A percentile compares a stretch with the other conserved stretches of the same genome.
These are phyloP conservation scores for Xylaria bambusicola DNA, from an alignment of 495 filamentous ascomycete species.

Conservation along the genomic window DNA sequence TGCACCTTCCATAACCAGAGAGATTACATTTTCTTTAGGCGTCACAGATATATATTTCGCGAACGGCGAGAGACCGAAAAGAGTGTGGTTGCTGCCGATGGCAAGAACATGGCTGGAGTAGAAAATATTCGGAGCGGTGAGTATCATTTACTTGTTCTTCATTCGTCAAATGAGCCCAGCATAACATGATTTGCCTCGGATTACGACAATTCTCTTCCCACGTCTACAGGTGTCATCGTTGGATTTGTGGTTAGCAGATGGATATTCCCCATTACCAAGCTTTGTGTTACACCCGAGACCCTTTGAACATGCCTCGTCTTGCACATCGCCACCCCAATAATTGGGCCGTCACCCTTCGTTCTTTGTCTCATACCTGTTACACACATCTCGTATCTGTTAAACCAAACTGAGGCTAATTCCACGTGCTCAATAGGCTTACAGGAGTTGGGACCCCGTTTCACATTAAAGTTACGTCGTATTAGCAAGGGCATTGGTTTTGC, in stretches of 20 bases:
- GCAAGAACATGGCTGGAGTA: constrained; percentile 80
- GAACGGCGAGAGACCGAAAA: constrained; percentile 86
- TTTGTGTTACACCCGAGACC: too few species aligned
- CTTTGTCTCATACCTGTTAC: too few species aligned
- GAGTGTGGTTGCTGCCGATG: constrained; percentile 78
- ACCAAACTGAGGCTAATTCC: constrained; percentile 6
- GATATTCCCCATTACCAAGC: too few species aligned
- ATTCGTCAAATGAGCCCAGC: background rate
- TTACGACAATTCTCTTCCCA: too few species aligned
- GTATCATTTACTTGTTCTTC: background rate
- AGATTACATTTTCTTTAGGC: constrained; percentile 90
- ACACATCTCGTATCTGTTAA: background rate
- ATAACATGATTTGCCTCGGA: background rate
- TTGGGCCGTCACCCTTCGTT: too few species aligned
- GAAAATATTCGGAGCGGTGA: constrained; percentile 76
- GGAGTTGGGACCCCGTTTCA: constrained; percentile 31
- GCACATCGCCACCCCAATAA: too few species aligned
- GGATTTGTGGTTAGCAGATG: too few species aligned
- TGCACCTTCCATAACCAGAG: constrained; percentile 54
- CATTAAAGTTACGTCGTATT: constrained; percentile 68
- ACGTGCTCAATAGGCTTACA: constrained; percentile 26
- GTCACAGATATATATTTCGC: constrained; percentile 90
- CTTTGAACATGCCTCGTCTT: too few species aligned
- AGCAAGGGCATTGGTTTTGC: constrained; percentile 84
- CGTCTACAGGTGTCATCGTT: too few species aligned